Evolutionary conservation across 2,329 filamentous ascomycete species (phyloP), one percentile per base, ranked within the genome.

Genomic region (Ophiostoma tasmaniense): DNA sequence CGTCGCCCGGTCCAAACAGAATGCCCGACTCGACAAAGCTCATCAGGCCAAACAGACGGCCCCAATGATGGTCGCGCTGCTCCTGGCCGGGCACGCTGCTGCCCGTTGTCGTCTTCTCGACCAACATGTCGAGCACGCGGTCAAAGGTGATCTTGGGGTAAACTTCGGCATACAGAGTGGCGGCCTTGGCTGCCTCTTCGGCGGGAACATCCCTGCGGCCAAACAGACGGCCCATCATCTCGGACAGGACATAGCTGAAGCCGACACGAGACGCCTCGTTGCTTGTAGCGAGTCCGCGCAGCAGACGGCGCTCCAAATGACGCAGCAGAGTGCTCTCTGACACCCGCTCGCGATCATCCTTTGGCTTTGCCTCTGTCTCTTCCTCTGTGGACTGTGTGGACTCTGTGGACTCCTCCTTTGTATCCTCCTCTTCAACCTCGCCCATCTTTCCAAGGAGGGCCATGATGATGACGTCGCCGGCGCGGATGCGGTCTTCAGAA

Each of bases 261-360:
- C 95, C 95, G 66, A 95, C 81, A 33, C 95, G 86, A 22, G 94
- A 92, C 14, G 91, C 92, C 80, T 97, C 97, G 69, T 92, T 89
- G 68, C 92, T 90, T 77, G 93, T 97, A 71, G 93, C 93, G 22
- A 98, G 87, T 55, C 95, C 95, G 68, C 91, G 88, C 77, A 97
- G 92, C 50, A 99, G 82, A 33, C 90, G 85, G 75, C 86, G 85
- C 72, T 87, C 85, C 37, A 89, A 79, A 73, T 89, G 87, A 70
- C 85, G 80, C 73, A 82, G 77, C 17, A 89, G 79, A 2, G 85
- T 83, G 0, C 79, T 73, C 75, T 89, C 85, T 2, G 81, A 72
- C 3, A 83, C 83, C 39, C 80, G 79, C 20, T 64, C 55, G 1
- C 37, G 37, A 42, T 20, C 33, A 4, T 17, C 7, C 39, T 64